Base-by-base conservation (phyloP, 352 stramenopile species). In the Globisporangium nodosum region DNA sequence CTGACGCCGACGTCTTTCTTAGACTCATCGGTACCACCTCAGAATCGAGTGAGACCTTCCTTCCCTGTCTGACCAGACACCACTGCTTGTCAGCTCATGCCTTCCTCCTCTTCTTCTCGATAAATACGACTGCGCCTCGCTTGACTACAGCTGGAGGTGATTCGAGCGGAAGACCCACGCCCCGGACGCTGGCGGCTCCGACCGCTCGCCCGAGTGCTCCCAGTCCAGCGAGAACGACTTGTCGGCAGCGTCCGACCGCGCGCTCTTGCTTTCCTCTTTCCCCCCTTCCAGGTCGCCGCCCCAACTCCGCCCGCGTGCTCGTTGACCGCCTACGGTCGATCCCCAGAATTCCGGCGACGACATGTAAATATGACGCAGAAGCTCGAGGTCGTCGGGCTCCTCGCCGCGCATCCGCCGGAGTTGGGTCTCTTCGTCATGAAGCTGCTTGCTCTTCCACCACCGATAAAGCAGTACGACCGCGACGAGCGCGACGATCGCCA, bases 361-460 rank as follows among this genome's bases (percentile, higher is more conserved):
- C 52, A 79, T 24, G 42, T 73, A 81, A 30, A 84, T 64, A 37
- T 72, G 70, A n/a, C 49, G 66, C 53, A 79, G 64, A 8, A 79
- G 51, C 42, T 81, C 71, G 1, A 81, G 49, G 47, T 83, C 71
- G 56, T 80, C 63, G 0, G 68, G 57, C 20, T 64, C 69, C 6
- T 77, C 69, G 20, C 70, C 73, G 20, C 62, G 69, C 69, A 83
- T 74, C n/a, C 59, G 65, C 11, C 65, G 60, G 30, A 81, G 60
- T 59, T 73, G 61, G 5, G 45, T 56, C 21, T 83, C 71, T 43
- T 83, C 71, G 35, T 65, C 47, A 1, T 30, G 48, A 11, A 75
- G 62, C 15, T 66, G 52, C 54, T 65, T 66, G 11, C 53, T 52
- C 21, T 55, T 56, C 35, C 47, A 35, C 54, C 47, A 49, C 5